Conservation (phyloP, 2,329 filamentous ascomycete genomes). For the Neofusicoccum sp. region DNA sequence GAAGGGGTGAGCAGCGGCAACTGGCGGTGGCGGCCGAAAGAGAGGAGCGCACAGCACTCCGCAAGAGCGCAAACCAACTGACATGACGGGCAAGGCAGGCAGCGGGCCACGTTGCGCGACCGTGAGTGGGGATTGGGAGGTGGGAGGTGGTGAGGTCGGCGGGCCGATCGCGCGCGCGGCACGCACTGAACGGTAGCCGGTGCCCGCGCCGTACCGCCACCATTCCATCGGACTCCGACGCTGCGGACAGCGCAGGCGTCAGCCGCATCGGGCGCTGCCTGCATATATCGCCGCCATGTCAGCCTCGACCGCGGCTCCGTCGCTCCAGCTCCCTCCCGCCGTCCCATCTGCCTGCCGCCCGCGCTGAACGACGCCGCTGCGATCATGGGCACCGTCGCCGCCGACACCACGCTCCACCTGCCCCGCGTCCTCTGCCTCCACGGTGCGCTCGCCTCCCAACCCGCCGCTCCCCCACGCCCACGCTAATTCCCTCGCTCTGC, state of each 20-base stretch:
- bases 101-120: neutral
- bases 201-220: neutral
- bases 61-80: no score
- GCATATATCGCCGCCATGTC: conserved; percentile 11
- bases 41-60: no score
- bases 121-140: neutral
- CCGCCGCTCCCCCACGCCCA: neutral
- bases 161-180: no score
- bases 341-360: neutral
- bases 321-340: neutral
- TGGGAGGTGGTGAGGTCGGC: neutral
- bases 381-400: conserved; percentile 22
- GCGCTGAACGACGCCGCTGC: neutral
- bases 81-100: no score
- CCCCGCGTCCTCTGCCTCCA: conserved; percentile 79
- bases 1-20: no score
- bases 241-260: neutral
- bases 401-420: conserved; percentile 37
- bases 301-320: neutral
- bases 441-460: conserved; percentile 31
- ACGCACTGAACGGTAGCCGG: neutral
- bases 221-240: neutral
- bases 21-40: no score
- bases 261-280: neutral
- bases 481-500: neutral